Conservation (phyloP, 2,329 filamentous ascomycete genomes). For the Calonectria naviculata region DNA sequence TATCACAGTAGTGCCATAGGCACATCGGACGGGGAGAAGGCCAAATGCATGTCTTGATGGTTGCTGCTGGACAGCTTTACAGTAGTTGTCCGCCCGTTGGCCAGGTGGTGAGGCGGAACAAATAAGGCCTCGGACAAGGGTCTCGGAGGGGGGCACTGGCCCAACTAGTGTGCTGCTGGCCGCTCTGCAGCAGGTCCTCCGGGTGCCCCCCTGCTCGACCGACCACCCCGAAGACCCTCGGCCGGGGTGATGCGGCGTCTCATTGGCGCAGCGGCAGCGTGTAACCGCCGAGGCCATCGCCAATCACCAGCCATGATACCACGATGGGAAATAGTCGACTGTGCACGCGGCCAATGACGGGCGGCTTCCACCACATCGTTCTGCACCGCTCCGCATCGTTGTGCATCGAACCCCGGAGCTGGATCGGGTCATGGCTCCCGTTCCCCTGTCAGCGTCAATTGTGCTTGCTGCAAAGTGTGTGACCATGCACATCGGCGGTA, state of each 20-base stretch:
- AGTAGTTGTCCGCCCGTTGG: neutral
- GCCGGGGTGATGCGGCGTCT: conserved; percentile 37
- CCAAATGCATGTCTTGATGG: neutral
- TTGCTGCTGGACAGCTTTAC: neutral
- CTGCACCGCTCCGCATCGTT: neutral
- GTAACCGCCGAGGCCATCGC: conserved; percentile 53
- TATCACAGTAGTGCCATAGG: neutral
- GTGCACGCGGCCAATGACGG: neutral
- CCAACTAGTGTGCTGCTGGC: neutral
- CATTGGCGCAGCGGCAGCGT: conserved; percentile 47
- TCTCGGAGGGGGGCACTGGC: neutral
- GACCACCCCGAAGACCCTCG: neutral
- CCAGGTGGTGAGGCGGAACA: neutral
- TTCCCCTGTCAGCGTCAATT: conserved; percentile 3
- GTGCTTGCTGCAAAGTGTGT: conserved; percentile 11
- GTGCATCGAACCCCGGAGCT: neutral
- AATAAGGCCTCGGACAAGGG: neutral
- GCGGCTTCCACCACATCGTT: too few species aligned
- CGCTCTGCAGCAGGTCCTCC: neutral
- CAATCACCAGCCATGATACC: conserved; percentile 42
- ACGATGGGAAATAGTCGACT: conserved; percentile 12
- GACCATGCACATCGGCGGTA: neutral
- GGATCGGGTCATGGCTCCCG: neutral
- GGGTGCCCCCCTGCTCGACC: neutral
- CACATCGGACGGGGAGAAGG: neutral